These are phyloP conservation scores for Plectosphaerella sp. DNA, from an alignment of 2,329 filamentous ascomycete genomes.

Conservation along the genomic window DNA sequence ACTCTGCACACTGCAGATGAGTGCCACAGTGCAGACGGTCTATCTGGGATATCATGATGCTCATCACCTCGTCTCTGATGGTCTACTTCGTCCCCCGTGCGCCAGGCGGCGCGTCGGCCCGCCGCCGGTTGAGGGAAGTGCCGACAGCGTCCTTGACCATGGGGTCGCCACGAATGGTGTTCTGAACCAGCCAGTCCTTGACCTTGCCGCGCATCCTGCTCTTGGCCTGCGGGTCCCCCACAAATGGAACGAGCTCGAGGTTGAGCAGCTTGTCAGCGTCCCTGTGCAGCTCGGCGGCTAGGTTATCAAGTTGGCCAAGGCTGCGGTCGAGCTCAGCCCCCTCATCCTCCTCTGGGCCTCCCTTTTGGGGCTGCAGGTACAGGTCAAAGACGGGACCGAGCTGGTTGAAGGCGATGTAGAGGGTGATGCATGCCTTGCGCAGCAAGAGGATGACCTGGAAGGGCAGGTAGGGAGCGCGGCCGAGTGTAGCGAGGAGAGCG, in stretches of 20 bases:
- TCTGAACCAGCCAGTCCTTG: conserved; percentile 84
- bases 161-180: conserved; percentile 72
- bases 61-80: background rate
- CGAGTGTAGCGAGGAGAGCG: conserved; percentile 30
- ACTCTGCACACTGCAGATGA: background rate
- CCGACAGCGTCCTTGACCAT: conserved; percentile 80
- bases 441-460: conserved; percentile 78
- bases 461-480: conserved; percentile 65
- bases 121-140: conserved; percentile 58
- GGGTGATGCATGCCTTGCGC: conserved; percentile 70
- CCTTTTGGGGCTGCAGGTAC: conserved; percentile 23
- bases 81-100: conserved; percentile 46
- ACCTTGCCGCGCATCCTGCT: conserved; percentile 65
- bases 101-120: conserved; percentile 58
- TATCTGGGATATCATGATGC: background rate
- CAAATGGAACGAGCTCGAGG: conserved; percentile 78
- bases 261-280: conserved; percentile 69
- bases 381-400: conserved; percentile 63
- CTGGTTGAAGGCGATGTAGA: conserved; percentile 80
- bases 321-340: conserved; percentile 54
- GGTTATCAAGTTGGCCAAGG: conserved; percentile 61
- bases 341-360: conserved; percentile 26
- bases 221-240: conserved; percentile 62
- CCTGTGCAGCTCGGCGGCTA: conserved; percentile 56
- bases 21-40: background rate